Evolutionary conservation across 441 rosid species (phyloP).

Genomic region (Populus trichocarpa): DNA sequence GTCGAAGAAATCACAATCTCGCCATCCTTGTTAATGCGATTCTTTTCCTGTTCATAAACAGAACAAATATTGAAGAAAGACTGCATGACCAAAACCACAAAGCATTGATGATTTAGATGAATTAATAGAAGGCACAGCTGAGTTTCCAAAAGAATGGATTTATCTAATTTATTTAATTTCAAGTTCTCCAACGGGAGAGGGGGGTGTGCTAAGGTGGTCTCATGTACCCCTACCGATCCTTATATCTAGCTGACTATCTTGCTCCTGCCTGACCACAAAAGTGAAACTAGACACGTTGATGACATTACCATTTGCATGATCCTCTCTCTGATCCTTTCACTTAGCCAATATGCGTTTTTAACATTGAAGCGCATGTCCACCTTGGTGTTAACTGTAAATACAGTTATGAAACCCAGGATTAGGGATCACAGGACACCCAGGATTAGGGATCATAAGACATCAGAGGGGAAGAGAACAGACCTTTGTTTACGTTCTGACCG

Average conservation of each 20-base stretch:
- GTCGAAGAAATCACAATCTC: slow-evolving; percentile 94
- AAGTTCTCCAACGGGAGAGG: not conserved
- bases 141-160: not conserved
- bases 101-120: not conserved
- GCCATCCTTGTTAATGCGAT: slow-evolving; percentile 90
- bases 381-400: slow-evolving; percentile 79
- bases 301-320: slow-evolving; percentile 74
- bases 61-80: slow-evolving; percentile 9
- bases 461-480: slow-evolving; percentile 30
- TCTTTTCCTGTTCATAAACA: slow-evolving; percentile 70
- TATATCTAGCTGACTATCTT: not conserved
- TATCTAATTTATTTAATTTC: not conserved
- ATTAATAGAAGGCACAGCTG: not conserved
- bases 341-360: slow-evolving; percentile 22
- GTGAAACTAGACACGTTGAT: not conserved
- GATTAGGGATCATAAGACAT: not conserved
- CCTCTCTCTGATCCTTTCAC: slow-evolving; percentile 70
- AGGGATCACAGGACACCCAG: not conserved
- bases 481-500: slow-evolving; percentile 97
- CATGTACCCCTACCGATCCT: not conserved
- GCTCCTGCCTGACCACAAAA: not conserved
- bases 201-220: not conserved
- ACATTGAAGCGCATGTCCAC: slow-evolving; percentile 98
- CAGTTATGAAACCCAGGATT: slow-evolving; percentile 11
- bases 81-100: not conserved